phyloP scores from a whole-genome alignment of 805 yeast genomes.

The Saccharomyces paradoxus region DNA sequence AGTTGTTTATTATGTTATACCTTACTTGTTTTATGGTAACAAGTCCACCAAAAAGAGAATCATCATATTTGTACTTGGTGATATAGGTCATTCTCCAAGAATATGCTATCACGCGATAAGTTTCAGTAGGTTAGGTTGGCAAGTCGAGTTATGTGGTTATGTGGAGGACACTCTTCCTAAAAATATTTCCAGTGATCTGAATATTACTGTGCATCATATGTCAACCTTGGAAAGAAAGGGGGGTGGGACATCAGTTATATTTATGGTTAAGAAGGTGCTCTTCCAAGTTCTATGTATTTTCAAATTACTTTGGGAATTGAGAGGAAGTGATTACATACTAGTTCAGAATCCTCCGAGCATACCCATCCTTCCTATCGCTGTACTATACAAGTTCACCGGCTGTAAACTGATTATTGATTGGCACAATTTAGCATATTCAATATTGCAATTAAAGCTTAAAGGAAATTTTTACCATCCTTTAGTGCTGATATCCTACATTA shows the following conservation, averaged over 20 bases:
- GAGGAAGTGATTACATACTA: conserved; percentile 60
- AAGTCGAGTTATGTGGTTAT: conserved; percentile 83
- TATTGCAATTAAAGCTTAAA: conserved; percentile 57
- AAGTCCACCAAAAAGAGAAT: conserved; percentile 43
- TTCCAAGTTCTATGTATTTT: conserved; percentile 45
- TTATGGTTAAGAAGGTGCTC: conserved; percentile 42
- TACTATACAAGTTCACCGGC: conserved; percentile 46
- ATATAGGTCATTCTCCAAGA: conserved; percentile 89
- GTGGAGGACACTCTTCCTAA: conserved; percentile 47
- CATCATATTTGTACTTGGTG: conserved; percentile 80
- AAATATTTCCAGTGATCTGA: conserved; percentile 42
- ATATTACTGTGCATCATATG: conserved; percentile 42
- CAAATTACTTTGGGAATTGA: conserved; percentile 40
- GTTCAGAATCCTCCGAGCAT: conserved; percentile 91
- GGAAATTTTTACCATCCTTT: conserved; percentile 46
- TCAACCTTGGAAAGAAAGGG: conserved; percentile 5
- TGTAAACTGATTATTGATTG: conserved; percentile 77
- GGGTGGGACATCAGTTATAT: conserved; percentile 2
- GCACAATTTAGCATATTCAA: conserved; percentile 90
- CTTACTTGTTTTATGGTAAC: conserved; percentile 30
- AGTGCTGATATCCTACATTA: conserved; percentile 48
- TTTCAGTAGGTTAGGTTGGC: conserved; percentile 57
- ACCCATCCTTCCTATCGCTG: conserved; percentile 64
- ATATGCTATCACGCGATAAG: conserved; percentile 85
- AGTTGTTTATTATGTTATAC: conserved; percentile 28